phyloP scores from a whole-genome alignment of 208 protist species.

The Trichomonas gallinae region DNA sequence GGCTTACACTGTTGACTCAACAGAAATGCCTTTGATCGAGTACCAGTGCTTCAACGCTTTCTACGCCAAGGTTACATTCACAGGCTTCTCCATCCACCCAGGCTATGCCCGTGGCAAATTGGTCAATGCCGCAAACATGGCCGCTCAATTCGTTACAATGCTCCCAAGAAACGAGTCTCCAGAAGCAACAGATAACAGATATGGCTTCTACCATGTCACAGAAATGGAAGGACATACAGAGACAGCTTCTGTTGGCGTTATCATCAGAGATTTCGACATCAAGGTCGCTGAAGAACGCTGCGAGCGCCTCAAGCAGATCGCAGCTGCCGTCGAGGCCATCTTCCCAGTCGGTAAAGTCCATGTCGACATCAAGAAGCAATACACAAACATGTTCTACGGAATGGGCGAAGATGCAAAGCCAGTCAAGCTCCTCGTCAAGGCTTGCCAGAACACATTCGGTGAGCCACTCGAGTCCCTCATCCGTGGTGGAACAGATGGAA shows the following conservation, averaged over 20 bases:
- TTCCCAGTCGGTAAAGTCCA: neutral
- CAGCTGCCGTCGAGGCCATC: neutral
- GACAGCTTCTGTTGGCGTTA: neutral
- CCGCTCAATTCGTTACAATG: neutral
- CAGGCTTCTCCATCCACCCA: neutral
- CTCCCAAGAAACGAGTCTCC: neutral
- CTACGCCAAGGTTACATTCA: neutral
- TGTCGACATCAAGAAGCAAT: neutral
- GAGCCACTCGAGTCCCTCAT: neutral
- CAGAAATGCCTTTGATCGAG: too few species aligned
- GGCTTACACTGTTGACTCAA: neutral
- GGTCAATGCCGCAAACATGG: neutral
- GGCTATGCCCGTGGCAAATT: neutral
- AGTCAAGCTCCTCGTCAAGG: neutral
- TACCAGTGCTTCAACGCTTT: neutral
- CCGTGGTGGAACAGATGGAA: constrained; percentile 2
- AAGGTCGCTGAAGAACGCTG: neutral
- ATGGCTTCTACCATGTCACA: neutral
- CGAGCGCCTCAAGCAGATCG: neutral
- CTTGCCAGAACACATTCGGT: neutral
- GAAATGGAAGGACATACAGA: neutral
- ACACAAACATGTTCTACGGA: neutral
- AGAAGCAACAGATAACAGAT: neutral
- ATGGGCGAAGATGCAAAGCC: neutral
- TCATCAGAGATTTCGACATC: neutral